Base-by-base conservation (phyloP, 75 land plant genomes). In the Cryptomeria japonica region DNA sequence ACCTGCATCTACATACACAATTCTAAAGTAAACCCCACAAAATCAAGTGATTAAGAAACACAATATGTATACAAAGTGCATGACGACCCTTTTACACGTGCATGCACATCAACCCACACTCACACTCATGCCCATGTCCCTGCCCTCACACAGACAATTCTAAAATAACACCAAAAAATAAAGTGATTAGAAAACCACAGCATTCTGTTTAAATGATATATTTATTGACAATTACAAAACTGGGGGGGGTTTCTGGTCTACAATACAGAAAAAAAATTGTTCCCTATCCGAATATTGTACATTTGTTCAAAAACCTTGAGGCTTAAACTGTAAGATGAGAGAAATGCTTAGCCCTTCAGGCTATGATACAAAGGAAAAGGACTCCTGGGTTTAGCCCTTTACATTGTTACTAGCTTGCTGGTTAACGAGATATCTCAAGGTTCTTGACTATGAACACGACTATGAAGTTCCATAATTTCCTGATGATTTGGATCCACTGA, bases 401-500 rank as follows among this genome's bases (percentile, higher is more conserved):
- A 44, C 46, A 39, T 46, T 46, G 84, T 46, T 82, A 53, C 84
- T 46, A 46, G 5, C 28, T n/a, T 82, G 84, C 84, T 82, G 42
- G n/a, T 82, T 82, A 82, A 42, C 84, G 46, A 46, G 84, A 46
- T 82, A 25, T n/a, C 32, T 95, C 91, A 95, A 19, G 95, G 93
- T 86, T 97, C 98, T 75, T 93, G 95, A 91, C 93, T 93, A 91
- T 95, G 92, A 34, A 95, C 96, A 41, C 95, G 94, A 87, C 88
- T 91, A 70, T 93, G 99, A 75, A 97, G 93, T 89, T 97, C 97
- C 87, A 96, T 84, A 89, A 97, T 96, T 86, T 96, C 99, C 86
- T 91, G 93, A 86, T 97, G 98, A 88, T 92, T 92, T 56, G 99
- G 99, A 72, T 97, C 99, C 46, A 97, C 92, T 44, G 99, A 97